Evolutionary conservation across 495 filamentous ascomycete species (phyloP), one percentile per base, ranked within the genome.

Genomic region (Aspergillus ellipticus): DNA sequence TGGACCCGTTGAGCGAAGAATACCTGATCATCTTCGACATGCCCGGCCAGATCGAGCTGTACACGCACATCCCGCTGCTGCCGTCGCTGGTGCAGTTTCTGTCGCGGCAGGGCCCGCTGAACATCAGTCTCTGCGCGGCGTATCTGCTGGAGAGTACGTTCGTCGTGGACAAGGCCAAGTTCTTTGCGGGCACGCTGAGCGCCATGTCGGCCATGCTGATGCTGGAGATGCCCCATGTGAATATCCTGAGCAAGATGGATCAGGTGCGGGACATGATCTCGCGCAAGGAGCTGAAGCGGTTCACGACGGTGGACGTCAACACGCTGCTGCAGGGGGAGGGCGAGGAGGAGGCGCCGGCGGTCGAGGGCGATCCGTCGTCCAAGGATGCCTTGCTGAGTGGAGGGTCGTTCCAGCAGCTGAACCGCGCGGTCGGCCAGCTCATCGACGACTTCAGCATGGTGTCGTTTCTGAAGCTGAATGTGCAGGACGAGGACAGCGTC

Each of bases 191-290:
- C 13, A 95, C 94, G 2, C 74, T 98, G 55, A 92, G 88, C 64
- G 94, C 94, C 45, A 97, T 98, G 93, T 94, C 89, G 52, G 92
- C 94, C 31, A 98, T 98, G 94, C 82, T 97, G 58, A 92, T 97
- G 90, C 79, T 98, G 42, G 94, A 96, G 74, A 82, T 97, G 57
- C 94, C 94, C 2, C 94, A 98, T 64, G 76, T 98, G 63, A 97
- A 97, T 65, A 85, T 97, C 52, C 78, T 98, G 58, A 91, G 83
- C 57, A 98, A 98, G 79, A 96, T 98, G 92, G 94, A 97, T 67
- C 84, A 97, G 49, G 82, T 97, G 52, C 90, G 89, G 60, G 89
- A 88, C 29, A 89, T 88, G 68, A 80, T 97, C 4, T 78, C 86
- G 1, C 86, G 87, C 62, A 85, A 85, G 67, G 91, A 96, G 61